Evolutionary conservation across 768 basidiomycete genomes (phyloP), one percentile per base, ranked within the genome.

Genomic region (Cyathus striatus): DNA sequence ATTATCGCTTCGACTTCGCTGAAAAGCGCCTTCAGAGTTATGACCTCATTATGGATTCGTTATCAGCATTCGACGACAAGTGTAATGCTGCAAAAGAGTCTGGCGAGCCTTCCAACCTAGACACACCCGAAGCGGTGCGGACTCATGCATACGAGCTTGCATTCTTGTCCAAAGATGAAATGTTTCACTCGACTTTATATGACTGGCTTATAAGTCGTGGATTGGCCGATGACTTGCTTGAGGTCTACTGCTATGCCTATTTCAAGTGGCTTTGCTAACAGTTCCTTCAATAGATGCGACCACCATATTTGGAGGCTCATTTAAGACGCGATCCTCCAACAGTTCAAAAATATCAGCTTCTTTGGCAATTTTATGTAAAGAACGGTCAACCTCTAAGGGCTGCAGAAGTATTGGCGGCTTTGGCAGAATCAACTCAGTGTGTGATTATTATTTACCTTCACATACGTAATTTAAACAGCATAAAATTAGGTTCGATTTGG

Each of bases 361-460:
- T 98, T 2, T 98, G 96, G 96, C 90, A 97, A 55, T 97, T 90
- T 65, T 95, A 96, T 56, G 92, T 95, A 41, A 89, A 95, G 54
- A 86, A 90, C 51, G 86, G 86, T 1, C 86, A 92, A 51, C 87
- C 87, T 23, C 60, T 93, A 36, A 77, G 87, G 34, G 95, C 96
- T 2, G 94, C 96, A 1, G 83, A 88, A 57, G 85, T 95, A 1
- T 76, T 98, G 35, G 77, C 78, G 10, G 69, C 76, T 12, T 67
- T 98, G 37, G 94, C 96, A 23, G 89, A 95, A 54, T 86, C 91
- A 12, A 76, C 76, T 14, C 75, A 87, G 90, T 94, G 48, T 56
- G 87, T 72, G 23, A 14, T 20, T 42, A 18, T n/a, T 21, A 13
- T 37, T 36, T 18, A 12, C 9, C n/a, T 20, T 32, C 0, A 13